A percentile compares a stretch with the other conserved stretches of the same genome.
Evolutionary conservation across 2,329 filamentous ascomycete species (phyloP).

Genomic region (Herpotrichia juniperi): DNA sequence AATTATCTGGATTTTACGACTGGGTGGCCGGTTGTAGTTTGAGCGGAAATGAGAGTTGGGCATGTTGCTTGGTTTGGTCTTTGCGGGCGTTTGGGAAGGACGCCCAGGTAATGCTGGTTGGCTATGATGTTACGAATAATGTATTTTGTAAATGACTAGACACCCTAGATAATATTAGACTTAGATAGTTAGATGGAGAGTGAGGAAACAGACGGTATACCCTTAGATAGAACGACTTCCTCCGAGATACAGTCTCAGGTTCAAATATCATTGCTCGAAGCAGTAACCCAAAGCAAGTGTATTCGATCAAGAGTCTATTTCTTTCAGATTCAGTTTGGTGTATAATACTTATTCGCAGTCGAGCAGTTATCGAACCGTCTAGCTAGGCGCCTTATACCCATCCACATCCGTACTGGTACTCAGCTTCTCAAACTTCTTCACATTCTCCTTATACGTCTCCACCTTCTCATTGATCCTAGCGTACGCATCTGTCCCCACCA

Average conservation of each 20-base stretch:
- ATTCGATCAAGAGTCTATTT: too few relatives aligned
- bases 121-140: background rate
- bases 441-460: slow-evolving; percentile 55
- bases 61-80: background rate
- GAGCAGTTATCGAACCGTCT: slow-evolving; percentile 1
- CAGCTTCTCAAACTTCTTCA: slow-evolving; percentile 57
- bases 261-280: too few relatives aligned
- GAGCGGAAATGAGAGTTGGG: background rate
- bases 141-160: background rate
- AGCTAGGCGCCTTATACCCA: slow-evolving; percentile 19
- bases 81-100: background rate
- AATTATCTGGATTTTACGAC: slow-evolving; percentile 36
- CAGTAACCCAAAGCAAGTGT: too few relatives aligned
- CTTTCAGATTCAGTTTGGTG: too few relatives aligned
- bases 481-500: slow-evolving; percentile 62
- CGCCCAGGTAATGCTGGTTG: background rate
- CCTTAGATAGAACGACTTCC: too few relatives aligned
- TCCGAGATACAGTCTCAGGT: too few relatives aligned
- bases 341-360: too few relatives aligned
- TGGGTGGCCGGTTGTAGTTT: slow-evolving; percentile 36
- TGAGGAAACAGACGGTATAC: too few relatives aligned
- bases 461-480: slow-evolving; percentile 56
- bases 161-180: background rate
- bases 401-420: slow-evolving; percentile 57
- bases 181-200: background rate